Percentiles rank a stretch among this genome's conserved stretches.
Conservation (phyloP, 495 filamentous ascomycete genomes). For the Aspergillus homomorphus region DNA sequence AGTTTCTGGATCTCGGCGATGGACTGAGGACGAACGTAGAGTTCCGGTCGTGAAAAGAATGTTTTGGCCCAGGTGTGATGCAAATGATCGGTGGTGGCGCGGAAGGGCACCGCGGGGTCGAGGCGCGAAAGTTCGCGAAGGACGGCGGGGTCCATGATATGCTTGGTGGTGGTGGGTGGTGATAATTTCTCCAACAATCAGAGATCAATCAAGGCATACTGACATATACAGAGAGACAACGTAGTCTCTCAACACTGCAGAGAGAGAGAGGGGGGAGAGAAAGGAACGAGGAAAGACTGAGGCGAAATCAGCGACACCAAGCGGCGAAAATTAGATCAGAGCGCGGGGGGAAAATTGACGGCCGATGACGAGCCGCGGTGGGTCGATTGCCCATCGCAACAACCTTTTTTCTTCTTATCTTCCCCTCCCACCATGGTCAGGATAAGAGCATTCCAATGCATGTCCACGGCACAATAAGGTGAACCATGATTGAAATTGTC, state of each 20-base stretch:
- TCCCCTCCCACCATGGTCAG: no score
- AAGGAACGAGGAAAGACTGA: background rate
- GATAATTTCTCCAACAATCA: background rate
- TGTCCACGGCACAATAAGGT: no score
- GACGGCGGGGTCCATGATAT: constrained; percentile 48
- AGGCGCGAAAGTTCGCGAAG: constrained; percentile 52
- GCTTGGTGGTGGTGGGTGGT: background rate
- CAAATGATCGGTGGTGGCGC: constrained; percentile 61
- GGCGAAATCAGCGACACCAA: background rate
- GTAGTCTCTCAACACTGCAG: background rate
- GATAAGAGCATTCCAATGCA: no score
- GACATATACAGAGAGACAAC: background rate
- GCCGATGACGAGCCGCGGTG: background rate
- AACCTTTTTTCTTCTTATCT: background rate
- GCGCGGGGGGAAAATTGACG: constrained; percentile 5
- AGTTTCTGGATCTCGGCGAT: constrained; percentile 78
- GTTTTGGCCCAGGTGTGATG: constrained; percentile 98
- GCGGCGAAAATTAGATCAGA: background rate
- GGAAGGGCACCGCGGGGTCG: constrained; percentile 68
- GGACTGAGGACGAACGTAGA: constrained; percentile 80
- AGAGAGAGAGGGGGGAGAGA: background rate
- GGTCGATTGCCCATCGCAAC: background rate
- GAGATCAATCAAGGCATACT: constrained; percentile 8
- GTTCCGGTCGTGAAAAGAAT: constrained; percentile 79
- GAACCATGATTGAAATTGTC: no score